Percentiles rank a stretch among this genome's conserved stretches.
phyloP scores from a whole-genome alignment of 1,284 basidiomycete genomes.

The Marasmius fiardii region DNA sequence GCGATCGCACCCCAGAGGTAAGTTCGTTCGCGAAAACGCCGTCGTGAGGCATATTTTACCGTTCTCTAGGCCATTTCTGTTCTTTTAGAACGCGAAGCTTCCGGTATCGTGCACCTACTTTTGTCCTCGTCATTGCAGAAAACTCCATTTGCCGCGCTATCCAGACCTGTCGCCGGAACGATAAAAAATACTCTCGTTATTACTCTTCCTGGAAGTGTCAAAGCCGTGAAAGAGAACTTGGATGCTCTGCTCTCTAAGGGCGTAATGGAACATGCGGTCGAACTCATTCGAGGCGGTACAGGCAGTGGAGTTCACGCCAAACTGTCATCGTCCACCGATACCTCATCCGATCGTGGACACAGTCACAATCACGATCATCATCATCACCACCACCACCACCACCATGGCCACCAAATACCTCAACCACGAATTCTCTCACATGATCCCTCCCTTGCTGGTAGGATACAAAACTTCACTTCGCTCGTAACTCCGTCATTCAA shows the following conservation, averaged over 20 bases:
- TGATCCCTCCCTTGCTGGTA: slow-evolving; percentile 66
- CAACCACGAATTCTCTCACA: slow-evolving; percentile 59
- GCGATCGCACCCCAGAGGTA: slow-evolving; percentile 83
- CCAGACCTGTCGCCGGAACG: slow-evolving; percentile 79
- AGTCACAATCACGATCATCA: slow-evolving; percentile 36
- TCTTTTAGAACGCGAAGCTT: slow-evolving; percentile 70
- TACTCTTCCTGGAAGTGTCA: slow-evolving; percentile 82
- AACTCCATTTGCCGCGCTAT: slow-evolving; percentile 79
- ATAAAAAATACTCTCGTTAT: slow-evolving; percentile 64
- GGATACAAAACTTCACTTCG: slow-evolving; percentile 19
- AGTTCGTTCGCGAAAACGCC: slow-evolving; percentile 7
- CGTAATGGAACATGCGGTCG: slow-evolving; percentile 69
- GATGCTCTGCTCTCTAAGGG: slow-evolving; percentile 56
- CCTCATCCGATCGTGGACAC: slow-evolving; percentile 20
- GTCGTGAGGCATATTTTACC: slow-evolving; percentile 1
- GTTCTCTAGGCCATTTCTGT: slow-evolving; percentile 59
- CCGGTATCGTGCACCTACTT: slow-evolving; percentile 79
- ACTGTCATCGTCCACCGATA: slow-evolving; percentile 27
- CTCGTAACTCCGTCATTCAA: slow-evolving; percentile 24
- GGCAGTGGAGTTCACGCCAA: slow-evolving; percentile 57
- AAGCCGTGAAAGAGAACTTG: slow-evolving; percentile 80
- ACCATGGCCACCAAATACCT: slow-evolving; percentile 43
- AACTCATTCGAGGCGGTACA: slow-evolving; percentile 69
- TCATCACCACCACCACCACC: slow-evolving; percentile 37
- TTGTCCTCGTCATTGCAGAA: slow-evolving; percentile 65